Evolutionary conservation across 129 eudicot species (phyloP).

Genomic region (Kitagawia praeruptora): DNA sequence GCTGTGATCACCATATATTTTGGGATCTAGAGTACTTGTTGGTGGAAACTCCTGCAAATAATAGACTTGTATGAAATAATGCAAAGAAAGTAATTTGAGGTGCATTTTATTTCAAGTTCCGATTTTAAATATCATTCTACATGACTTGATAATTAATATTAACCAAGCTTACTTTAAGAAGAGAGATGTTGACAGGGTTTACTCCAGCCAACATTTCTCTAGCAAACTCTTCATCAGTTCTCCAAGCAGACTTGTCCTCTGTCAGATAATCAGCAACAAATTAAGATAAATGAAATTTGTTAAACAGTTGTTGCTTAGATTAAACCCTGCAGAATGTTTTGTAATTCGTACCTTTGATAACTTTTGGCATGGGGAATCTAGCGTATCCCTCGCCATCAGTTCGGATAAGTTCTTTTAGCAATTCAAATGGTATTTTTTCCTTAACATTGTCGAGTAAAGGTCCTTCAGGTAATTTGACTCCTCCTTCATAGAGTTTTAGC

Average conservation of each 20-base stretch:
- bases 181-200: constrained; percentile 42
- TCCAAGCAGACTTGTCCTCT: constrained; percentile 66
- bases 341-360: constrained; percentile 34
- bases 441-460: constrained; percentile 13
- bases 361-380: constrained; percentile 45
- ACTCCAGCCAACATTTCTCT: constrained; percentile 57
- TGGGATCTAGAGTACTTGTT: constrained; percentile 36
- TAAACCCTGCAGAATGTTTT: too few species aligned
- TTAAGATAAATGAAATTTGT: neutral
- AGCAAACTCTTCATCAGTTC: constrained; percentile 66
- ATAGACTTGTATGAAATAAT: neutral
- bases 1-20: constrained; percentile 36
- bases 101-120: neutral
- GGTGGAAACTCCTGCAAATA: constrained; percentile 54
- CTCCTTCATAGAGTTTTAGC: constrained; percentile 38
- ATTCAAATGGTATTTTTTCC: constrained; percentile 29
- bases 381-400: constrained; percentile 38
- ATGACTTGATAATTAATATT: too few species aligned
- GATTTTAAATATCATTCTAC: too few species aligned
- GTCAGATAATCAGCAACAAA: neutral
- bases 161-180: constrained; percentile 28
- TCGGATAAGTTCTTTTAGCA: constrained; percentile 28
- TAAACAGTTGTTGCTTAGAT: neutral
- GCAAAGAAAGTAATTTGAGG: neutral
- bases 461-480: constrained; percentile 27